Evolutionary conservation across 495 filamentous ascomycete species (phyloP).

Genomic region (Aspergillus asperescens): DNA sequence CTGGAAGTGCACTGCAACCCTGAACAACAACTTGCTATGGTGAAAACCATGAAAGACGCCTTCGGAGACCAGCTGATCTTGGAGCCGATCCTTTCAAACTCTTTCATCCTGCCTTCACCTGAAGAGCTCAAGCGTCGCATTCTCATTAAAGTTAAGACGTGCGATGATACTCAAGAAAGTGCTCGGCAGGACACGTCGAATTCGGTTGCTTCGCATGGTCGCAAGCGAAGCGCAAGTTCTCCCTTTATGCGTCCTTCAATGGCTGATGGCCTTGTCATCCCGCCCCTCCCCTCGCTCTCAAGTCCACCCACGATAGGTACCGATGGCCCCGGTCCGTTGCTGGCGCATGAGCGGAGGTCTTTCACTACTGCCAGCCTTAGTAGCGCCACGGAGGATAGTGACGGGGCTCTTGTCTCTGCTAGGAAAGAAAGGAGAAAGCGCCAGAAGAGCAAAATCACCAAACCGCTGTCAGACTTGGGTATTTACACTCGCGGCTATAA

Average conservation of each 20-base stretch:
- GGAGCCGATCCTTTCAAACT: conserved; percentile 62
- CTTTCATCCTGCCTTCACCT: conserved; percentile 69
- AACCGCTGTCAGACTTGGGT: conserved; percentile 75
- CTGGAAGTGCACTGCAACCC: conserved; percentile 90
- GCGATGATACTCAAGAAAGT: conserved; percentile 38
- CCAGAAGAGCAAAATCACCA: conserved; percentile 79
- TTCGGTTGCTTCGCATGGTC: conserved; percentile 48
- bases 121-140: conserved; percentile 78
- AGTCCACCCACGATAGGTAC: conserved; percentile 53
- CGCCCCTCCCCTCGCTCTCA: conserved; percentile 49
- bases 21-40: conserved; percentile 82
- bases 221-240: conserved; percentile 76
- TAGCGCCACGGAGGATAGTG: conserved; percentile 62
- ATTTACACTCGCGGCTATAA: conserved; percentile 87
- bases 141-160: conserved; percentile 88
- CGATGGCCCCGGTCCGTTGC: conserved; percentile 37
- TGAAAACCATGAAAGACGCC: conserved; percentile 77
- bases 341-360: conserved; percentile 45
- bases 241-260: conserved; percentile 57
- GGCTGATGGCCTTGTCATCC: conserved; percentile 50
- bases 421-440: conserved; percentile 52
- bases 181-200: conserved; percentile 34
- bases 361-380: conserved; percentile 52
- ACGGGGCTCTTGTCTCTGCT: conserved; percentile 38
- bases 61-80: conserved; percentile 74